A percentile compares a stretch with the other conserved stretches of the same genome.
Conservation (phyloP, 75 land plant genomes). For the Larix kaempferi region DNA sequence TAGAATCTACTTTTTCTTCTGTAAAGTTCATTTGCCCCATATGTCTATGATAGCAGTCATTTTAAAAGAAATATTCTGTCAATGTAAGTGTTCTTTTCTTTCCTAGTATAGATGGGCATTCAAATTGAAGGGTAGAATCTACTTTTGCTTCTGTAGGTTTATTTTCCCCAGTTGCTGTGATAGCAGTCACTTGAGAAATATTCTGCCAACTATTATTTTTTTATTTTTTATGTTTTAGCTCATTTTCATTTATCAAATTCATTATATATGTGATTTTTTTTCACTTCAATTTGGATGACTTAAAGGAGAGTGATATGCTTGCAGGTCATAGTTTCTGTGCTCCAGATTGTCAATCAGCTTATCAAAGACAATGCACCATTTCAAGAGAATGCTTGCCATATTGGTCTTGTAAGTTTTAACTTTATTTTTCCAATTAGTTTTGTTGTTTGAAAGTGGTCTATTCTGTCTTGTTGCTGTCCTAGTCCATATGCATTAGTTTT, state of each 20-base stretch:
- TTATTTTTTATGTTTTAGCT: background rate
- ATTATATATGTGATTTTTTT: background rate
- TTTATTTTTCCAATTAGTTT: background rate
- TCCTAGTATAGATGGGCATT: background rate
- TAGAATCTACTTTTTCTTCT: background rate
- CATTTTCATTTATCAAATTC: background rate
- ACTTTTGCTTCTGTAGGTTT: background rate
- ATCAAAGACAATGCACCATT: conserved; percentile 78
- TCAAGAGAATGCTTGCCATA: conserved; percentile 96
- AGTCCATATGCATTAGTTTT: background rate
- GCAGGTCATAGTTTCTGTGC: conserved; percentile 83
- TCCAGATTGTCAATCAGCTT: conserved; percentile 86
- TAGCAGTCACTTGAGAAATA: background rate
- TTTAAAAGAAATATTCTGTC: background rate
- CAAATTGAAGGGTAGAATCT: background rate
- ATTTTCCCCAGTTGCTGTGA: background rate
- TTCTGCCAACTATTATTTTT: background rate
- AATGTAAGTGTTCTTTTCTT: background rate
- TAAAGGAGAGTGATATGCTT: background rate
- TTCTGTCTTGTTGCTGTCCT: background rate
- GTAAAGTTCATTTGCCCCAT: background rate
- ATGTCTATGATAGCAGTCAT: background rate
- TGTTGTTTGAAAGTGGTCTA: background rate
- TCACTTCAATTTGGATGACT: background rate
- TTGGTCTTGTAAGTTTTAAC: conserved; percentile 70